Conservation (phyloP, 495 filamentous ascomycete genomes). For the Chaetomium cochliodes region DNA sequence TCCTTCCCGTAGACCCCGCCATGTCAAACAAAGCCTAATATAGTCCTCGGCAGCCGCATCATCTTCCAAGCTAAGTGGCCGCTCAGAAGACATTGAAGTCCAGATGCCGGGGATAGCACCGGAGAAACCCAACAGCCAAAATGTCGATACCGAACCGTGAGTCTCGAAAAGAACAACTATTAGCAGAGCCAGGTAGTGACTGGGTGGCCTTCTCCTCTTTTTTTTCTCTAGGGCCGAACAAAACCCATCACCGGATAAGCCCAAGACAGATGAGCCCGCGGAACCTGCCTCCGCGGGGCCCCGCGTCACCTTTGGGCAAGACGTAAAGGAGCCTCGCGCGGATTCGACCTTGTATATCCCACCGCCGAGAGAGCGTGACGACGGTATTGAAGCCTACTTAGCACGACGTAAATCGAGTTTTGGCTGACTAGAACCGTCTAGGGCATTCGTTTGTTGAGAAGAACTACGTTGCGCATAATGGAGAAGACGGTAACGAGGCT, state of each 20-base stretch:
- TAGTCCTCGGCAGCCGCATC: neutral
- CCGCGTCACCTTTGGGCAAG: constrained; percentile 2
- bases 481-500: neutral
- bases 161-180: neutral
- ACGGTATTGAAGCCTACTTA: neutral
- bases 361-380: neutral
- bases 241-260: neutral
- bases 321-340: neutral
- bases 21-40: neutral
- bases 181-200: neutral
- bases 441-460: neutral
- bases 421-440: neutral
- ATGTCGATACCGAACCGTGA: neutral
- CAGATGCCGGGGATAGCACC: neutral
- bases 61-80: neutral
- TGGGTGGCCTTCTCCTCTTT: neutral
- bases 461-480: neutral
- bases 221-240: neutral
- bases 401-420: neutral
- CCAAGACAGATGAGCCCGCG: neutral
- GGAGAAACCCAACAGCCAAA: neutral
- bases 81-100: neutral
- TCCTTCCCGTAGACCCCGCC: constrained; percentile 12
- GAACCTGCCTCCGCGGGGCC: neutral
- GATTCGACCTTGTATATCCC: constrained; percentile 7